These are phyloP conservation scores for Fusarium anguioides DNA, from an alignment of 2,329 filamentous ascomycete genomes.

Conservation along the genomic window DNA sequence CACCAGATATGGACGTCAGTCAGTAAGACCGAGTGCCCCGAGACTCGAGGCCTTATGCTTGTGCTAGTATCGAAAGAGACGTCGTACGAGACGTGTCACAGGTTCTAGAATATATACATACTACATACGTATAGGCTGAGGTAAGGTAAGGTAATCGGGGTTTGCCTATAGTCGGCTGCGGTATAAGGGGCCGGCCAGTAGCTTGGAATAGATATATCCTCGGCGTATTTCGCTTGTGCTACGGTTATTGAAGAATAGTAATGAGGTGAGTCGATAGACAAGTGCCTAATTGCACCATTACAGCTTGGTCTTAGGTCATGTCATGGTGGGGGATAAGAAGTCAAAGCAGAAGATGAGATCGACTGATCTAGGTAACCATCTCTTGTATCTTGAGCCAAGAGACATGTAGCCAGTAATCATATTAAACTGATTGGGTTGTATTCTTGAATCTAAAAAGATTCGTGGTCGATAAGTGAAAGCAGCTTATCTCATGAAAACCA, in stretches of 20 bases:
- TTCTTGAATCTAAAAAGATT: neutral
- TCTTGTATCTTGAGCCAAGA: neutral
- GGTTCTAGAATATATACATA: constrained; percentile 2
- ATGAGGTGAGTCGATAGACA: neutral
- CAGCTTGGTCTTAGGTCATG: constrained; percentile 6
- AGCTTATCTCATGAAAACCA: constrained; percentile 1
- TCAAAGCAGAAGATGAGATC: neutral
- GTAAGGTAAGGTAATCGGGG: neutral
- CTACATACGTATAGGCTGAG: neutral
- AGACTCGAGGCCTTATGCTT: neutral
- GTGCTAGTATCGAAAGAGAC: constrained; percentile 25
- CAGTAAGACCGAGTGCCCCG: constrained; percentile 6
- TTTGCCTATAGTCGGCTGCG: constrained; percentile 6
- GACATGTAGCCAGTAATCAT: neutral
- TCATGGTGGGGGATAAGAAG: constrained; percentile 6
- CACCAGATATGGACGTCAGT: neutral
- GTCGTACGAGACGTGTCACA: constrained; percentile 36
- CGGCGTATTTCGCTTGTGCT: constrained; percentile 7
- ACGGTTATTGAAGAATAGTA: neutral
- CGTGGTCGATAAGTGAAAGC: neutral
- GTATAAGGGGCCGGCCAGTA: constrained; percentile 14
- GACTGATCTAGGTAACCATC: neutral
- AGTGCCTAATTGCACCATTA: constrained; percentile 20
- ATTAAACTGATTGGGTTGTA: neutral
- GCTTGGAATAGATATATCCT: constrained; percentile 3